A percentile compares a stretch with the other conserved stretches of the same genome.
These are phyloP conservation scores for Albifimbria verrucaria DNA, from an alignment of 2,329 filamentous ascomycete genomes.

Conservation along the genomic window DNA sequence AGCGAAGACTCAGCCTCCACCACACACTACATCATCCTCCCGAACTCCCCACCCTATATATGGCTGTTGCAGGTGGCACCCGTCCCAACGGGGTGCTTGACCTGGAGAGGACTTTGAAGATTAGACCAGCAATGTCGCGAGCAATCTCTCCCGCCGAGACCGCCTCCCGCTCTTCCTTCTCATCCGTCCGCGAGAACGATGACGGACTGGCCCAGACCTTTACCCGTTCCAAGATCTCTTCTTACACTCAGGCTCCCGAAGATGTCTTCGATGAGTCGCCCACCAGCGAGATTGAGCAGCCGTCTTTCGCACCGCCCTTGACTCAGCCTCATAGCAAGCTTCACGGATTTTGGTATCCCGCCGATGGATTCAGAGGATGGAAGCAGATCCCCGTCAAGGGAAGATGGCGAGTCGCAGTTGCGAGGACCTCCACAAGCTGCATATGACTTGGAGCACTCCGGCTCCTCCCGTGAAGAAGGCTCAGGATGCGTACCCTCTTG, in stretches of 20 bases:
- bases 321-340: conserved; percentile 54
- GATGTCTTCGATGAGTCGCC: conserved; percentile 49
- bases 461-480: conserved; percentile 28
- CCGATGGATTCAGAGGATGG: conserved; percentile 59
- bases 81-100: conserved; percentile 24
- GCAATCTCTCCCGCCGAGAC: conserved; percentile 34
- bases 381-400: conserved; percentile 59
- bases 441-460: conserved; percentile 51
- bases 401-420: conserved; percentile 59
- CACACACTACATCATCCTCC: neutral
- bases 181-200: conserved; percentile 59
- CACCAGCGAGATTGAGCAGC: conserved; percentile 37
- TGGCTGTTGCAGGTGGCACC: conserved; percentile 22
- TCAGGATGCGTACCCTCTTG: conserved; percentile 32
- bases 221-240: conserved; percentile 60
- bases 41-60: conserved; percentile 6
- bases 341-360: conserved; percentile 57
- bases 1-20: neutral
- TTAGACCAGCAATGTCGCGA: conserved; percentile 30
- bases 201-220: conserved; percentile 59
- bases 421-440: conserved; percentile 55
- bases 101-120: conserved; percentile 30
- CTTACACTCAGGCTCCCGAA: conserved; percentile 48
- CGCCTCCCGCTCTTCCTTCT: conserved; percentile 54
- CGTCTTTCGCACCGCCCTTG: conserved; percentile 48